A percentile compares a stretch with the other conserved stretches of the same genome.
Conservation (phyloP, 306 rosid genomes). For the Casuarina cunninghamiana region DNA sequence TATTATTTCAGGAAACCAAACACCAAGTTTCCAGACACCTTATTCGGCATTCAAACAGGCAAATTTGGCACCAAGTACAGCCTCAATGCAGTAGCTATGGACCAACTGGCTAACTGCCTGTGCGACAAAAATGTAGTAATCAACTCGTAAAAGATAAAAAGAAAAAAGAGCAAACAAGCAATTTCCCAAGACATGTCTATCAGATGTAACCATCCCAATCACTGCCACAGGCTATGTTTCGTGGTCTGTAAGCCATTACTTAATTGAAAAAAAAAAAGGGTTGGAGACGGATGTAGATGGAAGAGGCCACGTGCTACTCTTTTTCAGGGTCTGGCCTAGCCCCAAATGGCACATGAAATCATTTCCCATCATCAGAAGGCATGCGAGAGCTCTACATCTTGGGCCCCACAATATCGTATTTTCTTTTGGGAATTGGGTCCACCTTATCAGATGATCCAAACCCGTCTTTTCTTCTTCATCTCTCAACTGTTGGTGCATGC, state of each 20-base stretch:
- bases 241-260: neutral
- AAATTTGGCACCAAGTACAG: neutral
- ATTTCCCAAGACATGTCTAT: constrained; percentile 18
- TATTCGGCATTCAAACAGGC: neutral
- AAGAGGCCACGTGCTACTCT: constrained; percentile 30
- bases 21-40: neutral
- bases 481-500: neutral
- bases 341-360: constrained; percentile 17
- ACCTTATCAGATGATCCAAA: neutral
- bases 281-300: neutral
- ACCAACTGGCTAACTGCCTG: constrained; percentile 3
- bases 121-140: neutral
- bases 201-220: constrained; percentile 9
- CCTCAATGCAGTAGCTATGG: constrained; percentile 4
- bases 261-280: neutral
- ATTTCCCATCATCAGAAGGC: constrained; percentile 26
- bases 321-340: constrained; percentile 23
- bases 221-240: constrained; percentile 21
- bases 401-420: constrained; percentile 18
- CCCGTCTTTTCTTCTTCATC: constrained; percentile 2
- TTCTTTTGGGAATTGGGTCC: neutral
- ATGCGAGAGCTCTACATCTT: constrained; percentile 13
- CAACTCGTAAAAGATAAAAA: neutral
- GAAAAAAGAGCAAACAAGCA: neutral
- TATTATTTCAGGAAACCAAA: constrained; percentile 16